phyloP scores from a whole-genome alignment of 495 filamentous ascomycete species.

The Neurospora sp. region DNA sequence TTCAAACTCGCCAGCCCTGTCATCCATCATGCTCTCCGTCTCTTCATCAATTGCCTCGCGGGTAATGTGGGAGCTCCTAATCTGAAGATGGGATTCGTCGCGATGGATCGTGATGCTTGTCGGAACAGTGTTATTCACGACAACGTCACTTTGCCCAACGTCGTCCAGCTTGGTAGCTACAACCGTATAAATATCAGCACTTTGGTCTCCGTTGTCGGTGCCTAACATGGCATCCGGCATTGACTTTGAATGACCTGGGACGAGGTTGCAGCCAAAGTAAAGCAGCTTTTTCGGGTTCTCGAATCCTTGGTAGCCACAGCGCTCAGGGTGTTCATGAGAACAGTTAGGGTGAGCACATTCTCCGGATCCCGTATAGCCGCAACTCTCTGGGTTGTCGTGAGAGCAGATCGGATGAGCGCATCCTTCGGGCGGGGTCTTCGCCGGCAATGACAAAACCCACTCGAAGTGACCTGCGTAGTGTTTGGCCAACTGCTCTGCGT shows the following conservation, averaged over 20 bases:
- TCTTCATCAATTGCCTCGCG: background rate
- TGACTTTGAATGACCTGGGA: conserved; percentile 20
- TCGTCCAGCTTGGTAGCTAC: conserved; percentile 24
- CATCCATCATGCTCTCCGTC: background rate
- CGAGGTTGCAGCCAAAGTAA: conserved; percentile 37
- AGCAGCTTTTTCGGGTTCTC: conserved; percentile 13
- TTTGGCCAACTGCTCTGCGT: conserved; percentile 33
- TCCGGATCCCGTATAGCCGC: background rate
- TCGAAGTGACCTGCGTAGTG: conserved; percentile 44
- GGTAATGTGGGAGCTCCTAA: background rate
- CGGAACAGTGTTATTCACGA: background rate
- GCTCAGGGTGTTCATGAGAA: conserved; percentile 10
- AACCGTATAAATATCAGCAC: conserved; percentile 22
- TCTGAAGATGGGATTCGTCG: background rate
- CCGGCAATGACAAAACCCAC: conserved; percentile 31
- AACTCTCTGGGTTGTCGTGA: conserved; percentile 8
- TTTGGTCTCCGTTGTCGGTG: background rate
- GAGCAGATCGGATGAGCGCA: conserved; percentile 7
- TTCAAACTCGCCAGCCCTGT: background rate
- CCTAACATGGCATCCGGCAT: background rate
- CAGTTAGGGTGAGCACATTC: conserved; percentile 6
- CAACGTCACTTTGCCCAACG: conserved; percentile 10
- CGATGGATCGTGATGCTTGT: background rate
- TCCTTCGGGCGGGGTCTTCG: conserved; percentile 9
- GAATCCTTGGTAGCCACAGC: conserved; percentile 2